Base-by-base conservation (phyloP, 177 flowering plant species). In the Tripterygium wilfordii region DNA sequence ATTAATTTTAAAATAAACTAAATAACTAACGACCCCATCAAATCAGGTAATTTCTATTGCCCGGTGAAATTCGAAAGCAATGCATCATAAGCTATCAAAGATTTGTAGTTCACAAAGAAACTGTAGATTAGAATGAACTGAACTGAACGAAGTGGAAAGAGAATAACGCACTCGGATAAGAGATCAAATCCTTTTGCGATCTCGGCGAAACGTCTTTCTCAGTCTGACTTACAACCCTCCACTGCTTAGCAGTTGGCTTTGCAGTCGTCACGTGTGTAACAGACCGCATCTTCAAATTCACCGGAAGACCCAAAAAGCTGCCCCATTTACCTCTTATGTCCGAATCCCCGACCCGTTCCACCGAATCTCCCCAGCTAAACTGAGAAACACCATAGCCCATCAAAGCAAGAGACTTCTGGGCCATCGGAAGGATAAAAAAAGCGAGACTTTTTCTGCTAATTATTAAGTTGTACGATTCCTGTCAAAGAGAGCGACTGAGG, bases 151-250 rank as follows among this genome's bases (percentile, higher is more conserved):
- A 8, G 18, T 2, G 14, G 15, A 0, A 46, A 29, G 23, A 26
- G 30, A 12, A 38, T 21, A 8, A 66, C 81, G 43, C 67, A 76
- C 81, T 72, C 30, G 81, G 81, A 13, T 65, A 61, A 31, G 73
- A 65, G 57, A 27, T 63, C 52, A 67, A 56, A 61, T 68, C 75
- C 61, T 56, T 76, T 9, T 37, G 55, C 29, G 46, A 42, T 36
- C 48, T 53, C 51, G 29, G 49, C 5, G 62, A 37, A 4, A 32
- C 61, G 36, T 50, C 36, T 37, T n/a, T 17, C 22, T 40, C 60
- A 14, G 5, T 31, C 35, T 50, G 45, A 51, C 53, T 63, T 20
- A 29, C 45, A 35, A 54, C 32, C 19, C 14, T 33, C 48, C 56
- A 15, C 18, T 54, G 60, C 26, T 48, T 39, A 5, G 51, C 47